These are phyloP conservation scores for Setaria italica DNA, from an alignment of 202 grass and related monocot genomes.

Conservation along the genomic window DNA sequence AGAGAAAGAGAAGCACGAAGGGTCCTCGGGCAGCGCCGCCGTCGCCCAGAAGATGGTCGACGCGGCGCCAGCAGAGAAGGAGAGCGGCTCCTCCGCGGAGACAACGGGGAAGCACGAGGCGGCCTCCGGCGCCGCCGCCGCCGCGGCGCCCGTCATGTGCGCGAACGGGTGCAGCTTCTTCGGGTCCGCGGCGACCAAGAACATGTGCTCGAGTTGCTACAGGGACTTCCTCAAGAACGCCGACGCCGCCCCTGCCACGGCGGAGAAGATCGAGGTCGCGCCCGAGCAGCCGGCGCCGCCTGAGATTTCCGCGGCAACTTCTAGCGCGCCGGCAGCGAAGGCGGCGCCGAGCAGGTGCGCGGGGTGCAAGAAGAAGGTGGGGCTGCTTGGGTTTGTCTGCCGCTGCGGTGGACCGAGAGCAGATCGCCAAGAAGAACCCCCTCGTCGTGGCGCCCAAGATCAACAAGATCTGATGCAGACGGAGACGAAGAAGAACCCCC, in stretches of 20 bases:
- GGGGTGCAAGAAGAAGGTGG: constrained; percentile 62
- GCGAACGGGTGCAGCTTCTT: constrained; percentile 68
- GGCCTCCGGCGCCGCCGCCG: background rate
- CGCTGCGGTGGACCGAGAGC: constrained; percentile 53
- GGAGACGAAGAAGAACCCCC: constrained; percentile 27
- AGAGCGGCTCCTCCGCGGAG: background rate
- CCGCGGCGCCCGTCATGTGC: constrained; percentile 35
- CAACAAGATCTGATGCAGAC: too few species aligned
- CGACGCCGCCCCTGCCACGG: background rate
- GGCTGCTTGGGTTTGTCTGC: constrained; percentile 60
- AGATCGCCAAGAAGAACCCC: constrained; percentile 54
- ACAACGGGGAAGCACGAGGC: background rate
- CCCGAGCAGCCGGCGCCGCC: background rate
- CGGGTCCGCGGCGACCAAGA: constrained; percentile 49
- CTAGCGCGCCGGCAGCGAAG: background rate
- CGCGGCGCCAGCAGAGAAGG: background rate
- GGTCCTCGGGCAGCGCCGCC: too few species aligned
- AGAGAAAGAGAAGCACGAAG: too few species aligned
- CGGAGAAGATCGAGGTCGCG: background rate
- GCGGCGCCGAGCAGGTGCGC: constrained; percentile 48
- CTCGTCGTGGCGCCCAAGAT: too few species aligned
- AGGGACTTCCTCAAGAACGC: background rate
- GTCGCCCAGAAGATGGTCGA: background rate
- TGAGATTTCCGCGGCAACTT: background rate
- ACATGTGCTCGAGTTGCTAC: constrained; percentile 71